Evolutionary conservation across 2,329 filamentous ascomycete species (phyloP).

Genomic region (Clarireedia paspali): DNA sequence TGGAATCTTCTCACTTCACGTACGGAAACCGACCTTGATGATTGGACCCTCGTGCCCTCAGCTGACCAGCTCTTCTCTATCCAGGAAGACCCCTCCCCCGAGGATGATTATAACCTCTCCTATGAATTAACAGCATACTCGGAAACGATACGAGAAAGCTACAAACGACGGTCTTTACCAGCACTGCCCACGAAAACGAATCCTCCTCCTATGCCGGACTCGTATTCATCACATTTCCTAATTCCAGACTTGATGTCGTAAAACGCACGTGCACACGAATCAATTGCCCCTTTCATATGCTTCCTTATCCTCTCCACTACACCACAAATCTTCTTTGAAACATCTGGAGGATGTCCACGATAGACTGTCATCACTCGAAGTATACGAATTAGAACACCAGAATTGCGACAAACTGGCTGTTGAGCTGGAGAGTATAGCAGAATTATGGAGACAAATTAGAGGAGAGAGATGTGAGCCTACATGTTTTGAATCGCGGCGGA

Average conservation of each 20-base stretch:
- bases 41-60: neutral
- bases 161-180: neutral
- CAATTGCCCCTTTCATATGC: neutral
- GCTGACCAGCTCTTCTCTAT: neutral
- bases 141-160: neutral
- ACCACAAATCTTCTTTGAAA: neutral
- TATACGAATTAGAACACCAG: neutral
- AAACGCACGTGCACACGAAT: neutral
- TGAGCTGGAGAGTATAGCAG: neutral
- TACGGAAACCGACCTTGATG: neutral
- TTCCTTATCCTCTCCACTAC: neutral
- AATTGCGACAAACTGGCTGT: neutral
- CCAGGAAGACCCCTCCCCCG: neutral
- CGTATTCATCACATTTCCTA: neutral
- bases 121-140: neutral
- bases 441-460: neutral
- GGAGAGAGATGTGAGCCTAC: neutral
- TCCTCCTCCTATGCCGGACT: no score
- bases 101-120: neutral
- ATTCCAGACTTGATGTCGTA: neutral
- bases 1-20: slow-evolving; percentile 7
- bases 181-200: neutral
- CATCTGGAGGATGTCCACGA: neutral
- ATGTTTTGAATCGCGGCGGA: neutral
- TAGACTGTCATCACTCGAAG: neutral